A percentile compares a stretch with the other conserved stretches of the same genome.
Evolutionary conservation across 805 yeast species (phyloP).

Genomic region (Brettanomyces sp.): DNA sequence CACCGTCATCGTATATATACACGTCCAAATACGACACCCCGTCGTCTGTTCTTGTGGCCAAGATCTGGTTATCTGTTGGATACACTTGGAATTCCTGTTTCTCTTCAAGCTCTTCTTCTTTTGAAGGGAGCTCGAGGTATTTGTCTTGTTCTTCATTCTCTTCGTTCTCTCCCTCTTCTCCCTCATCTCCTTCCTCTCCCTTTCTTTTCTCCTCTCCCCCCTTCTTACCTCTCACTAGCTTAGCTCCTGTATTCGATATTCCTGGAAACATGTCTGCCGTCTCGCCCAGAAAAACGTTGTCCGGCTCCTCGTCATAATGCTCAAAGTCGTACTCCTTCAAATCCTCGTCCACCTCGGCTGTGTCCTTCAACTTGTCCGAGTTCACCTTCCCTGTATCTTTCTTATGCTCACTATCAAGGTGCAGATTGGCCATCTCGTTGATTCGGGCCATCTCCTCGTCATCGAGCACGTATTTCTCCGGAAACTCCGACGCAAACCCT

Average conservation of each 20-base stretch:
- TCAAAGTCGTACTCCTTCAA: slow-evolving; percentile 83
- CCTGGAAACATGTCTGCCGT: slow-evolving; percentile 66
- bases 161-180: slow-evolving; percentile 23
- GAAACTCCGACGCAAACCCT: slow-evolving; percentile 89
- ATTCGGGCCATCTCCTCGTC: slow-evolving; percentile 93
- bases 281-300: slow-evolving; percentile 40
- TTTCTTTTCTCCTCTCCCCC: slow-evolving; percentile 20
- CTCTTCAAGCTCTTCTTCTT: slow-evolving; percentile 62
- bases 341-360: slow-evolving; percentile 69
- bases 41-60: slow-evolving; percentile 94
- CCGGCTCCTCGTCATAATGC: slow-evolving; percentile 64
- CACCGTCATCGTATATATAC: slow-evolving; percentile 89
- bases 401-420: slow-evolving; percentile 51
- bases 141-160: slow-evolving; percentile 34
- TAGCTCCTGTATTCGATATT: slow-evolving; percentile 46
- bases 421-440: slow-evolving; percentile 72
- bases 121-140: slow-evolving; percentile 53
- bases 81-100: slow-evolving; percentile 76
- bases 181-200: slow-evolving; percentile 17
- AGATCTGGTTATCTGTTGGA: slow-evolving; percentile 81
- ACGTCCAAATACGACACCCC: slow-evolving; percentile 88
- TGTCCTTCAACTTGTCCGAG: slow-evolving; percentile 31
- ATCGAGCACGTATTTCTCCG: slow-evolving; percentile 77
- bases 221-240: slow-evolving; percentile 39
- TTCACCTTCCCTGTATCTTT: slow-evolving; percentile 20